phyloP scores from a whole-genome alignment of 176 grass and related monocot species.

The Cymbopogon citratus region DNA sequence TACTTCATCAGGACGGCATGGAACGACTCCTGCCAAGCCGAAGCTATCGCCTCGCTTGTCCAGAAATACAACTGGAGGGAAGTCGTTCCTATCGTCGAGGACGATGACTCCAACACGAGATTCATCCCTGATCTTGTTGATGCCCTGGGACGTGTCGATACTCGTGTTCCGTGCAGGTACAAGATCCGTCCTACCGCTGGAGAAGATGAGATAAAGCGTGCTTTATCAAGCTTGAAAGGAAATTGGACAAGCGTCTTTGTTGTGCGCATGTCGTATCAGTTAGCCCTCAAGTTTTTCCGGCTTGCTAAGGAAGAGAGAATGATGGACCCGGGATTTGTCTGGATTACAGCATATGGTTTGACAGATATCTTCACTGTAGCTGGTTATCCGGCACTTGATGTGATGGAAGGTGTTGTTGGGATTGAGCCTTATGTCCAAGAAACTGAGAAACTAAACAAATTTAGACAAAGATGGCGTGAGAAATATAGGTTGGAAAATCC shows the following conservation, averaged over 20 bases:
- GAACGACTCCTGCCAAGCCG: slow-evolving; percentile 58
- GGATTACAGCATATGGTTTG: slow-evolving; percentile 69
- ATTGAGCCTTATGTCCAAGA: slow-evolving; percentile 46
- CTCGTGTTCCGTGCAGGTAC: slow-evolving; percentile 36
- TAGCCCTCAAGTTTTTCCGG: slow-evolving; percentile 50
- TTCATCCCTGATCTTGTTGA: slow-evolving; percentile 62
- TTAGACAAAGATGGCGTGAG: slow-evolving; percentile 40
- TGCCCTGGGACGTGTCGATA: slow-evolving; percentile 39
- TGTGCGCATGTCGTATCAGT: slow-evolving; percentile 54
- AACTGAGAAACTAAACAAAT: not conserved
- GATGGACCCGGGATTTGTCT: slow-evolving; percentile 54
- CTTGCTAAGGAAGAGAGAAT: slow-evolving; percentile 48
- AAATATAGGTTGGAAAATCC: slow-evolving; percentile 36
- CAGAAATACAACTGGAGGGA: slow-evolving; percentile 60
- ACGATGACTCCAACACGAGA: slow-evolving; percentile 33
- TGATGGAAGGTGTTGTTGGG: slow-evolving; percentile 77
- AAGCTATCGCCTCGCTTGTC: slow-evolving; percentile 55
- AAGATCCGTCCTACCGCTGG: slow-evolving; percentile 35
- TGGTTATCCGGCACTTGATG: slow-evolving; percentile 40
- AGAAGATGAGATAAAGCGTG: slow-evolving; percentile 21
- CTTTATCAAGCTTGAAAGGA: slow-evolving; percentile 29
- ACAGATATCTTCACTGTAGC: slow-evolving; percentile 59
- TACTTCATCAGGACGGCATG: slow-evolving; percentile 67
- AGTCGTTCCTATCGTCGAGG: slow-evolving; percentile 47
- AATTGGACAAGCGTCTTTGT: slow-evolving; percentile 66